Conservation (phyloP, 1,284 basidiomycete species). For the Trametes pubescens region DNA sequence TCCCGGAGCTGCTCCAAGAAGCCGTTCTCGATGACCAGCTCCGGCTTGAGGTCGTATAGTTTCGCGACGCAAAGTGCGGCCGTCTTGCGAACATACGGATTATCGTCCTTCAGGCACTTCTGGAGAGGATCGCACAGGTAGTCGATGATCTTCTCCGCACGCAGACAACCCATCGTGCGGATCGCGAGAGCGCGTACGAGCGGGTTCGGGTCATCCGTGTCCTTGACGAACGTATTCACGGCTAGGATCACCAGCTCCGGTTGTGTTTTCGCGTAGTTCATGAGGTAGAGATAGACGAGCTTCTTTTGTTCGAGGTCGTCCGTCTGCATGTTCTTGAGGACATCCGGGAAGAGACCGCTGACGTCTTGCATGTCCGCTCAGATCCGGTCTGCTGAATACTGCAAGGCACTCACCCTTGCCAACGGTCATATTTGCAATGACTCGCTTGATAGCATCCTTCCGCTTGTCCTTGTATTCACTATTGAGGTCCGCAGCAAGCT, state of each 20-base stretch:
- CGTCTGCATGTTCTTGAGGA: slow-evolving; percentile 99
- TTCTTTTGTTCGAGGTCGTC: slow-evolving; percentile 96
- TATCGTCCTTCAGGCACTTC: slow-evolving; percentile 92
- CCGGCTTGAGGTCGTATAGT: slow-evolving; percentile 95
- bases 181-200: slow-evolving; percentile 97
- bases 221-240: slow-evolving; percentile 98
- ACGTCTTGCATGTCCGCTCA: slow-evolving; percentile 68
- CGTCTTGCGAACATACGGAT: slow-evolving; percentile 98
- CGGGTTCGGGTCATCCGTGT: slow-evolving; percentile 95
- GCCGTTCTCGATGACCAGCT: slow-evolving; percentile 93
- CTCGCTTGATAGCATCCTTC: slow-evolving; percentile 98
- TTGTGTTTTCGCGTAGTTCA: slow-evolving; percentile 99
- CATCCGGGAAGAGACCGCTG: slow-evolving; percentile 95
- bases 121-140: slow-evolving; percentile 95
- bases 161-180: slow-evolving; percentile 96
- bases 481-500: slow-evolving; percentile 94
- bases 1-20: slow-evolving; percentile 91
- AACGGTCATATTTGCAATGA: slow-evolving; percentile 96
- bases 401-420: slow-evolving; percentile 74
- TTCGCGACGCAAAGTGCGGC: slow-evolving; percentile 97
- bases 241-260: slow-evolving; percentile 98
- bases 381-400: slow-evolving; percentile 30
- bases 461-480: slow-evolving; percentile 95
- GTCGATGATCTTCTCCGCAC: slow-evolving; percentile 99
- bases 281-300: slow-evolving; percentile 97